Base-by-base conservation (phyloP, 495 filamentous ascomycete species). In the Talaromyces wortmannii region DNA sequence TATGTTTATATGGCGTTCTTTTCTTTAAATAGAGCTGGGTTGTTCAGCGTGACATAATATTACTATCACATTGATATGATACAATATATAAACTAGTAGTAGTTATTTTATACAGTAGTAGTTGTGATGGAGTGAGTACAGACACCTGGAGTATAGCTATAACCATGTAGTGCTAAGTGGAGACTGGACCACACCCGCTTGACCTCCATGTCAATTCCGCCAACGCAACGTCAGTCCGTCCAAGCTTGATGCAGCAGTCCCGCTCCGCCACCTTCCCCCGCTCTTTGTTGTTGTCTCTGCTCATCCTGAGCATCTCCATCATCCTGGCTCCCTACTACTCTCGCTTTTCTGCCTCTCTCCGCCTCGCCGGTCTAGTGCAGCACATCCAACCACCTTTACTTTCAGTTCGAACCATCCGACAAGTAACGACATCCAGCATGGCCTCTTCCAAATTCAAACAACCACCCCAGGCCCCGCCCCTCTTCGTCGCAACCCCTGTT, bases 381-480 rank as follows among this genome's bases (percentile, higher is more conserved):
- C 73, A 91, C 63, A 73, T 91, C 56, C 78, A 77, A 55, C 70
- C 72, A 45, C 54, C 79, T 50, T 61, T 60, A 59, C 68, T 72
- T 15, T 50, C 58, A 29, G 53, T 45, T 15, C 43, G 45, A 30
- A 45, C 36, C 17, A 55, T 58, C 50, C 60, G 47, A 18, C 48
- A 78, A 30, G 63, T 88, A 57, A 83, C 83, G 7, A 86, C 78
- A 57, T 74, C 77, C 59, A 82, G 70, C 54, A 91, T 90, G 87
- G 85, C 83, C 17, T 81, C 83, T 47, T 72, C 78, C 57, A 71
- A 83, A 61, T 67, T 73, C 59, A 72, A 79, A 63, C 86, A 79
- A 57, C 91, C 91, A 50, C 91, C 91, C 16, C 91, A 96, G 68
- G 76, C 84, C 17, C 92, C 94, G 42, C 90, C 92, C 15, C 75